Conservation (phyloP, 73 alveolate species). For the Tetrahymena malaccensis region DNA sequence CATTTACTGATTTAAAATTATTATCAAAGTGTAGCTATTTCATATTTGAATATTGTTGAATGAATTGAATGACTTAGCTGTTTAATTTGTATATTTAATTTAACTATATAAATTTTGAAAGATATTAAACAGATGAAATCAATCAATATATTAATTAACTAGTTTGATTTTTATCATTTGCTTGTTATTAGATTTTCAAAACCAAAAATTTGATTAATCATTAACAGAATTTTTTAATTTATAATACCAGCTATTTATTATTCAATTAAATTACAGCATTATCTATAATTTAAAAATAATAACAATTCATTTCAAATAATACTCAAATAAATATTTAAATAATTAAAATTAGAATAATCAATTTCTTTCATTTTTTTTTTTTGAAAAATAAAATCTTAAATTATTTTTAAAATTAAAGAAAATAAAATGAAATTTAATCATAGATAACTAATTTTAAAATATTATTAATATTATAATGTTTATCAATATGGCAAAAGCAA, state of each 20-base stretch:
- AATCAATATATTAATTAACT: neutral
- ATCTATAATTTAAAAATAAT: too few relatives aligned
- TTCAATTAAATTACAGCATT: too few relatives aligned
- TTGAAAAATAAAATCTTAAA: too few relatives aligned
- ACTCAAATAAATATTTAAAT: too few relatives aligned
- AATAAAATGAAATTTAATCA: too few relatives aligned
- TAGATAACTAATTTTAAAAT: too few relatives aligned
- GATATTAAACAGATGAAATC: neutral
- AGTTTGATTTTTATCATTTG: neutral
- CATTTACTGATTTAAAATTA: neutral
- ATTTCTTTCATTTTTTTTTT: too few relatives aligned
- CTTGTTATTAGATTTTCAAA: neutral
- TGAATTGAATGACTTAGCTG: neutral
- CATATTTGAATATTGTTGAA: neutral
- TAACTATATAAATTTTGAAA: neutral
- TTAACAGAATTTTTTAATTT: neutral
- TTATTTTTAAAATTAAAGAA: too few relatives aligned
- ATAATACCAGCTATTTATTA: neutral
- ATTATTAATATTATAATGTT: too few relatives aligned
- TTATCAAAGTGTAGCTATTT: neutral
- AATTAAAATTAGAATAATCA: too few relatives aligned
- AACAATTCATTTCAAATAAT: neutral
- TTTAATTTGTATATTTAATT: neutral
- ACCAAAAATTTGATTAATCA: neutral
- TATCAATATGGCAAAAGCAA: too few relatives aligned